phyloP scores from a whole-genome alignment of 192 early-diverging fungal genomes.

The Rhizoclosmatium sp. region DNA sequence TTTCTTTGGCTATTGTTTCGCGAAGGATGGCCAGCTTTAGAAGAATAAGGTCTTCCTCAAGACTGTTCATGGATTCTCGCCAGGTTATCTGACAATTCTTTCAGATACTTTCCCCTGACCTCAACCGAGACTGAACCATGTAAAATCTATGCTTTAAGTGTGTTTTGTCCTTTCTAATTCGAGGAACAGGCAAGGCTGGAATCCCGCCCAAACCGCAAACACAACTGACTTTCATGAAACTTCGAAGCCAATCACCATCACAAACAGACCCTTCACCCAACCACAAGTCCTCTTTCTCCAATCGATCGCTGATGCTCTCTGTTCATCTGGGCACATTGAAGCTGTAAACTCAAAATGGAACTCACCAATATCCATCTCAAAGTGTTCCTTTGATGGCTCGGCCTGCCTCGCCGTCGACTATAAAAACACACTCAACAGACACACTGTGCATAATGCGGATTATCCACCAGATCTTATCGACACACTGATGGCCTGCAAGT shows the following conservation, averaged over 20 bases:
- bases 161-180: too few relatives aligned
- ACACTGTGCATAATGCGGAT: background rate
- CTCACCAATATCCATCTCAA: background rate
- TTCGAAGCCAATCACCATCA: background rate
- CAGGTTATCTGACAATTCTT: conserved; percentile 1
- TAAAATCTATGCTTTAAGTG: too few relatives aligned
- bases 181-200: too few relatives aligned
- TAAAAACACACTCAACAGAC: conserved; percentile 14
- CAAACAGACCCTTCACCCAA: conserved; percentile 4
- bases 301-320: background rate
- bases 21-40: conserved; percentile 24
- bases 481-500: background rate
- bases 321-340: background rate
- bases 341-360: background rate
- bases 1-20: conserved; percentile 8
- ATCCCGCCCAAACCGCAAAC: too few relatives aligned
- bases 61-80: background rate
- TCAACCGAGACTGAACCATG: too few relatives aligned
- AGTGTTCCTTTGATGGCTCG: background rate
- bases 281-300: background rate
- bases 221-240: background rate
- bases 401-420: background rate
- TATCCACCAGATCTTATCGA: background rate
- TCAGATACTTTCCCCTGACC: too few relatives aligned
- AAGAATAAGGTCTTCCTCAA: conserved; percentile 8